Evolutionary conservation across 2,329 filamentous ascomycete species (phyloP).

Genomic region (Aspergillus amoenus): DNA sequence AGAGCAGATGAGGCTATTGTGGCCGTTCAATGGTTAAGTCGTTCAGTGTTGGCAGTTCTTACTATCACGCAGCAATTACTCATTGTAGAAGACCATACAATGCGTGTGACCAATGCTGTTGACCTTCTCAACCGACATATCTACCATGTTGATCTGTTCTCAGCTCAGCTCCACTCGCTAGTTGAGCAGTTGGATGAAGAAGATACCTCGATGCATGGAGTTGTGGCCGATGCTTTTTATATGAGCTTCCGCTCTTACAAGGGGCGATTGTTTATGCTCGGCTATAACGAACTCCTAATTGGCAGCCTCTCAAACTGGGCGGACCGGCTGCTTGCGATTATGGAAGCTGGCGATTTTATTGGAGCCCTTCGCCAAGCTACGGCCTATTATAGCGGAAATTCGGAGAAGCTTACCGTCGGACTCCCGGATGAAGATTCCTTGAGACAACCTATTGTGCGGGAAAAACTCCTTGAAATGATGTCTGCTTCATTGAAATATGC

Average conservation of each 20-base stretch:
- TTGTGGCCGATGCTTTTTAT: slow-evolving; percentile 94
- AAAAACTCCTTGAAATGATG: slow-evolving; percentile 92
- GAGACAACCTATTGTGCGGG: slow-evolving; percentile 78
- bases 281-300: slow-evolving; percentile 90
- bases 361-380: slow-evolving; percentile 87
- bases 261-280: slow-evolving; percentile 84
- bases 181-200: slow-evolving; percentile 88
- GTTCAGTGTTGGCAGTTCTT: slow-evolving; percentile 85
- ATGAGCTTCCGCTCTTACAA: slow-evolving; percentile 98
- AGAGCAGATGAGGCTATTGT: slow-evolving; percentile 93
- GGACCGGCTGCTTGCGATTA: slow-evolving; percentile 84
- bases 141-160: slow-evolving; percentile 88
- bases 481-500: slow-evolving; percentile 86
- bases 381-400: slow-evolving; percentile 84
- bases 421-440: slow-evolving; percentile 77
- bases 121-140: slow-evolving; percentile 90
- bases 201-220: slow-evolving; percentile 86
- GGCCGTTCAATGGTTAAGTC: slow-evolving; percentile 92
- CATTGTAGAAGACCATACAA: slow-evolving; percentile 82
- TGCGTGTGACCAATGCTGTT: slow-evolving; percentile 92
- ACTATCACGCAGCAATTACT: slow-evolving; percentile 93
- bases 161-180: slow-evolving; percentile 75
- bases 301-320: slow-evolving; percentile 96
- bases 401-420: slow-evolving; percentile 92
- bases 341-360: slow-evolving; percentile 96